phyloP scores from a whole-genome alignment of 1,284 basidiomycete species.

The Cryptococcus sp. region DNA sequence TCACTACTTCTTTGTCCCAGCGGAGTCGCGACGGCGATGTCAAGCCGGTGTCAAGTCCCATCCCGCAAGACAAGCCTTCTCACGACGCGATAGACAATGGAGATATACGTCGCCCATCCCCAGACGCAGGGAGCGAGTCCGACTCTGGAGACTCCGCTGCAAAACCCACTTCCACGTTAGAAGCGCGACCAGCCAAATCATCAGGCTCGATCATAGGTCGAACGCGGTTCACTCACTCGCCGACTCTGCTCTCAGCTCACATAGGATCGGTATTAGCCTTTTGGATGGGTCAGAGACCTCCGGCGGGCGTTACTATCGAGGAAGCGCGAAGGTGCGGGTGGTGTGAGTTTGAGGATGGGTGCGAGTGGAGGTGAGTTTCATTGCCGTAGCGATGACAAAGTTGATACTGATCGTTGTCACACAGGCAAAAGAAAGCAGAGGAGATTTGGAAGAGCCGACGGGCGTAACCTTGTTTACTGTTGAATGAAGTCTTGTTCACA shows the following conservation, averaged over 20 bases:
- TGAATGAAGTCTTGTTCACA: not conserved
- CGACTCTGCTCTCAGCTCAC: constrained; percentile 61
- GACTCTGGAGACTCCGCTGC: constrained; percentile 9
- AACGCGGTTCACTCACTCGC: constrained; percentile 64
- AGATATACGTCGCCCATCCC: not conserved
- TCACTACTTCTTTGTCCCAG: not conserved
- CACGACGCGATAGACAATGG: not conserved
- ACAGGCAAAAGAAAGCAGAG: constrained; percentile 7
- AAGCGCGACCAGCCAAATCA: constrained; percentile 3
- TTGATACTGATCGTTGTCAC: not conserved
- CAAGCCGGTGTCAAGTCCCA: too few relatives aligned
- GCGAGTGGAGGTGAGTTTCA: constrained; percentile 69
- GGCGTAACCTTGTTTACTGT: not conserved
- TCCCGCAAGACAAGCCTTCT: too few relatives aligned
- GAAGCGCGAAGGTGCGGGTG: constrained; percentile 70
- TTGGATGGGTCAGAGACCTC: constrained; percentile 70
- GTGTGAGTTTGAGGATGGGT: constrained; percentile 75
- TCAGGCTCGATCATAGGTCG: constrained; percentile 64
- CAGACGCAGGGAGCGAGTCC: not conserved
- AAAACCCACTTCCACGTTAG: constrained; percentile 1
- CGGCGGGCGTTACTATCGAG: constrained; percentile 66
- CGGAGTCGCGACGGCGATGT: too few relatives aligned
- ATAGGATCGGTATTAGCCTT: constrained; percentile 64
- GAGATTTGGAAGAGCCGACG: not conserved
- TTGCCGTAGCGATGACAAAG: not conserved